Evolutionary conservation across 176 grass and related monocot species (phyloP).

Genomic region (Oryza glumipatula): DNA sequence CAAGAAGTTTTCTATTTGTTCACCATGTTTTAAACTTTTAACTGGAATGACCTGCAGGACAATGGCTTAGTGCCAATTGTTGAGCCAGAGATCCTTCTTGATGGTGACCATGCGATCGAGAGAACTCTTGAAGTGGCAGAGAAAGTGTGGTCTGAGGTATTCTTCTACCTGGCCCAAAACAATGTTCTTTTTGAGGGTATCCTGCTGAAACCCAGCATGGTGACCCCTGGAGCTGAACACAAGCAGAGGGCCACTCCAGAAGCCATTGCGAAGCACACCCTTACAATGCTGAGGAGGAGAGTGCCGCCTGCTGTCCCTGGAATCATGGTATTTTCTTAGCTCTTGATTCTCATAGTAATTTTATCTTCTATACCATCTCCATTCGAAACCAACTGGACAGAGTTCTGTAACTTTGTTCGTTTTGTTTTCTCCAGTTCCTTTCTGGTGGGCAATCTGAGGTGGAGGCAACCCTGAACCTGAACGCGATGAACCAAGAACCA

Average conservation of each 20-base stretch:
- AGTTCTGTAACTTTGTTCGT: neutral
- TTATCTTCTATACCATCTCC: neutral
- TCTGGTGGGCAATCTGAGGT: constrained; percentile 90
- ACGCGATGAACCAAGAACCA: constrained; percentile 81
- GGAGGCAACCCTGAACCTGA: constrained; percentile 93
- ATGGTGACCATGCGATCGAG: constrained; percentile 86
- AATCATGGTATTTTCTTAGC: constrained; percentile 74
- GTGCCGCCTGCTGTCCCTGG: constrained; percentile 94
- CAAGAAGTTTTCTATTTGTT: neutral
- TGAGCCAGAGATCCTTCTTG: constrained; percentile 97
- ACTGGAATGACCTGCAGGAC: constrained; percentile 52
- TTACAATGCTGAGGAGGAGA: constrained; percentile 84
- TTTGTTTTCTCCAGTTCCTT: constrained; percentile 68
- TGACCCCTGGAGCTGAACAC: constrained; percentile 96
- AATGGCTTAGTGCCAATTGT: constrained; percentile 96
- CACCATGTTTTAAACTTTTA: neutral
- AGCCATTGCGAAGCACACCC: constrained; percentile 75
- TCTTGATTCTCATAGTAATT: neutral
- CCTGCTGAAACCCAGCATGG: constrained; percentile 98
- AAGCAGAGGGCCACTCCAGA: constrained; percentile 87
- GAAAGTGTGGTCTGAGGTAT: constrained; percentile 97
- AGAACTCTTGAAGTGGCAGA: constrained; percentile 91
- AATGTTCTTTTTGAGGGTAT: constrained; percentile 93
- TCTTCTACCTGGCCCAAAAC: constrained; percentile 92
- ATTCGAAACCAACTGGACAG: neutral